Base-by-base conservation (phyloP, 1,284 basidiomycete genomes). In the Leccinum solheimii region DNA sequence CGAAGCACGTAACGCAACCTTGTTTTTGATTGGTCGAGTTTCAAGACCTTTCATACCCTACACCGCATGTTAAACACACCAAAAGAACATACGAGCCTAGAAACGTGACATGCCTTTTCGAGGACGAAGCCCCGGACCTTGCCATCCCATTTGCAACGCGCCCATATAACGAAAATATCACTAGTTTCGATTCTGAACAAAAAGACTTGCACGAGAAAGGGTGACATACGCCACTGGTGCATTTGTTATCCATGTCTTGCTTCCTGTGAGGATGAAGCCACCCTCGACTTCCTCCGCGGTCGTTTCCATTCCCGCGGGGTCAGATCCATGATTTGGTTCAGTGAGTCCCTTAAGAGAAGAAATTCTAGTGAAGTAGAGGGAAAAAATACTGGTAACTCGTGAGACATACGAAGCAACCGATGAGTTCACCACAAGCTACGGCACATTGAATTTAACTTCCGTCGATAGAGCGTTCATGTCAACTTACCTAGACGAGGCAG, bases 191-290 rank as follows among this genome's bases (percentile, higher is more conserved):
- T 57, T 55, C 59, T 56, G 61, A 52, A n/a, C 52, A 62, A 58
- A 53, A 13, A 21, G 23, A 48, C 16, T 27, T 36, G 26, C 48
- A 55, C 23, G 36, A 56, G 45, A 53, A 54, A 53, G 14, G 50
- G 49, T 32, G 48, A 84, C 87, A 76, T 77, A 93, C 86, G 93
- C 92, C 56, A 91, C 86, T 13, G 94, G 93, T 1, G 93, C 86
- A 72, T 97, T 97, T 38, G 94, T 88, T 72, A 98, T 98, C 95
- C 96, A 98, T 0, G 95, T 98, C 81, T 98, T 98, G 76, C 90
- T 90, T 40, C 96, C 96, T 69, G 90, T 93, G 59, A 98, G 74
- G 21, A 92, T 78, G 76, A 90, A 97, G 3, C 94, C 94, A 21
- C 94, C 94, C 59, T 90, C 90, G 0, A 80, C 80, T 75, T 97